These are phyloP conservation scores for Yarrowia deformans DNA, from an alignment of 805 yeast genomes.

Conservation along the genomic window DNA sequence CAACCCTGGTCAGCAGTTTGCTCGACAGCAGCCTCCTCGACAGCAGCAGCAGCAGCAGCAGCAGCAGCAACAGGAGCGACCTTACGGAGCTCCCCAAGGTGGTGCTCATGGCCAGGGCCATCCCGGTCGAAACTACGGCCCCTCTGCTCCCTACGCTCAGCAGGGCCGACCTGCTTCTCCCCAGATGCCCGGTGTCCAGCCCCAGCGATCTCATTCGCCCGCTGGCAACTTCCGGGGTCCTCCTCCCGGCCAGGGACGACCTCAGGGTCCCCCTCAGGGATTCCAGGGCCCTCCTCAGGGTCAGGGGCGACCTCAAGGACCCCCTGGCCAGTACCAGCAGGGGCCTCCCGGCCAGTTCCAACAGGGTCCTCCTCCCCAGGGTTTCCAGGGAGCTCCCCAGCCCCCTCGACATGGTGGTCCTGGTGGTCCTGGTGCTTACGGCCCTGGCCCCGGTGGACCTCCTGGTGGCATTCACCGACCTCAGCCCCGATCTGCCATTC, in stretches of 20 bases:
- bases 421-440: conserved; percentile 17
- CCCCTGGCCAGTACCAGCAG: neutral
- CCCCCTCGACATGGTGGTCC: conserved; percentile 31
- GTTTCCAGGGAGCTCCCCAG: conserved; percentile 14
- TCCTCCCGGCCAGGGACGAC: conserved; percentile 16
- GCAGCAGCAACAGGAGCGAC: conserved; percentile 23
- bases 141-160: conserved; percentile 19
- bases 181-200: conserved; percentile 32
- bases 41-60: too few relatives aligned
- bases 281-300: conserved; percentile 26
- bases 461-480: conserved; percentile 32
- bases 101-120: conserved; percentile 29
- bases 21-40: too few relatives aligned
- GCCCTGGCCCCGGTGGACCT: conserved; percentile 18
- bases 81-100: conserved; percentile 19
- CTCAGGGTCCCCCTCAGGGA: conserved; percentile 19
- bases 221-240: conserved; percentile 34
- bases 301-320: conserved; percentile 9
- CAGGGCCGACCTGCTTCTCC: conserved; percentile 25
- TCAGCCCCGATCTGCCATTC: conserved; percentile 33
- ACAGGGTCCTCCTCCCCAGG: conserved; percentile 24
- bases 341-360: neutral
- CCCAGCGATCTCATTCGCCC: conserved; percentile 33
- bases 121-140: conserved; percentile 30
- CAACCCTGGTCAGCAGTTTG: too few relatives aligned